Percentiles rank a stretch among this genome's conserved stretches.
Conservation (phyloP, 257 asterid genomes). For the Thymus quinquecostatus region DNA sequence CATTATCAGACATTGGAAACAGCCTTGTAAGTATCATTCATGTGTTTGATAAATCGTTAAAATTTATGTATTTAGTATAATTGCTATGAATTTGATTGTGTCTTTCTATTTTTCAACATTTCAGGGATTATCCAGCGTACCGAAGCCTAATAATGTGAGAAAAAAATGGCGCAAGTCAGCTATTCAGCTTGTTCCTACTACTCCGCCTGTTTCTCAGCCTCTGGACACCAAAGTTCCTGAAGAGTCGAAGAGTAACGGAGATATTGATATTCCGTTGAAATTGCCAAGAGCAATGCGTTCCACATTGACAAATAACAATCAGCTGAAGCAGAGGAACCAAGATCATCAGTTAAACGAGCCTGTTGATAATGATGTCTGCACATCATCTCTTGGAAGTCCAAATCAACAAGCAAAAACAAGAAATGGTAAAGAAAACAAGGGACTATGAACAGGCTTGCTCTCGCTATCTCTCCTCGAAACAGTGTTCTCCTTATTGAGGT, state of each 20-base stretch:
- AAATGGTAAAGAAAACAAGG: slow-evolving; percentile 69
- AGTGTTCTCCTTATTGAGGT: not conserved
- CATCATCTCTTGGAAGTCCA: slow-evolving; percentile 50
- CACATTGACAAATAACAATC: slow-evolving; percentile 48
- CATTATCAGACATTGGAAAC: slow-evolving; percentile 91
- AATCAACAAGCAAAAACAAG: slow-evolving; percentile 38
- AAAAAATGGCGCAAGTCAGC: slow-evolving; percentile 79
- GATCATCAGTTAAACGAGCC: slow-evolving; percentile 46
- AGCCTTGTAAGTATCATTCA: slow-evolving; percentile 51
- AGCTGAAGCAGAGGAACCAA: slow-evolving; percentile 71
- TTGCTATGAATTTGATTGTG: not conserved
- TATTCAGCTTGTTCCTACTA: slow-evolving; percentile 82
- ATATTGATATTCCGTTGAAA: slow-evolving; percentile 56
- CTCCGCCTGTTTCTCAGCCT: slow-evolving; percentile 47
- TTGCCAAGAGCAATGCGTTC: slow-evolving; percentile 78
- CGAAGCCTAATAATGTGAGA: slow-evolving; percentile 60
- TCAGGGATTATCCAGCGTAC: slow-evolving; percentile 66
- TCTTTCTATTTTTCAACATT: not conserved
- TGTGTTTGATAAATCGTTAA: not conserved
- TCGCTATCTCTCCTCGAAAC: no score
- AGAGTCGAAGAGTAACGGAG: slow-evolving; percentile 48
- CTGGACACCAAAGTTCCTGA: slow-evolving; percentile 40
- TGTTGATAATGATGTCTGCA: slow-evolving; percentile 35
- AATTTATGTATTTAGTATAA: no score
- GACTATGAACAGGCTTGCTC: slow-evolving; percentile 19